A percentile compares a stretch with the other conserved stretches of the same genome.
Conservation (phyloP, 805 yeast genomes). For the Lipomyces mesembrius region DNA sequence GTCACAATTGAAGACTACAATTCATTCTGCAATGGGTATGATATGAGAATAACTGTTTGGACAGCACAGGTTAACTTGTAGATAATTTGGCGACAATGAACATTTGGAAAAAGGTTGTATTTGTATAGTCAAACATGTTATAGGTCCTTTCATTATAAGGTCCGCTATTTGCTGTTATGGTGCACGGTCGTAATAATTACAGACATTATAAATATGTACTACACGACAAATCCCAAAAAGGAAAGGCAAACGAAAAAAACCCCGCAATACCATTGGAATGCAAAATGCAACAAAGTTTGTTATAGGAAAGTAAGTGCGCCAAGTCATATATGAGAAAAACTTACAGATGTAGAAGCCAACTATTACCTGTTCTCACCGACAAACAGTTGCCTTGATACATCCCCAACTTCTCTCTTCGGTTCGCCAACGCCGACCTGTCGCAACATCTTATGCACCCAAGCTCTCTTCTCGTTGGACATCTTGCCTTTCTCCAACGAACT, state of each 20-base stretch:
- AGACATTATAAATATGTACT: no score
- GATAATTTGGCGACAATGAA: not conserved
- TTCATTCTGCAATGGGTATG: not conserved
- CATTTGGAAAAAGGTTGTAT: not conserved
- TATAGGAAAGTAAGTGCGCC: not conserved
- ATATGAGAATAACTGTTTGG: not conserved
- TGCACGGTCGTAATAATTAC: no score
- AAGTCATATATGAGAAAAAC: not conserved
- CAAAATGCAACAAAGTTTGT: not conserved
- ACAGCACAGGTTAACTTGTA: no score
- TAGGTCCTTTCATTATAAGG: no score
- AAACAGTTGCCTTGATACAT: constrained; percentile 15
- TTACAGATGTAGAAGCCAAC: not conserved
- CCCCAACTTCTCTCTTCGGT: constrained; percentile 5
- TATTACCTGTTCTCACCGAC: constrained; percentile 3
- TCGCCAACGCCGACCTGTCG: constrained; percentile 22
- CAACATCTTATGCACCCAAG: constrained; percentile 34
- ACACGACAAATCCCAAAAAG: no score
- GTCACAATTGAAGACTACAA: not conserved
- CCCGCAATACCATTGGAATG: not conserved
- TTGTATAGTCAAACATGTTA: no score
- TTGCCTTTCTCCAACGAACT: constrained; percentile 16
- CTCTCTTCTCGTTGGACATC: constrained; percentile 31
- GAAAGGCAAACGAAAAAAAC: not conserved
- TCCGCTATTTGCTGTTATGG: no score